Evolutionary conservation across 768 basidiomycete genomes (phyloP).

Genomic region (Podaxis sp.): DNA sequence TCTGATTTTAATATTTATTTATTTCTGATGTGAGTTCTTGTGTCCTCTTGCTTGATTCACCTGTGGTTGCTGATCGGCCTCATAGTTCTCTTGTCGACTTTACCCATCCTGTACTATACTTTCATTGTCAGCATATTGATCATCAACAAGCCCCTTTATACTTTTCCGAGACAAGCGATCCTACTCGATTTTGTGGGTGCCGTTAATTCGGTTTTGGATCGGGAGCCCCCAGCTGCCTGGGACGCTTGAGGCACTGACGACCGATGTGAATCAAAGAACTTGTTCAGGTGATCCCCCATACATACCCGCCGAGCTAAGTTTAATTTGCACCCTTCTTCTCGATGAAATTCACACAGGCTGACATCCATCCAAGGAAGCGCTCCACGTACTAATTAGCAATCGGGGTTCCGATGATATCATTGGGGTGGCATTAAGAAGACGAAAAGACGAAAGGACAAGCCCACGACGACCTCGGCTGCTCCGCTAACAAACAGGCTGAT

Average conservation of each 20-base stretch:
- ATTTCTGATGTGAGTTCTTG: constrained; percentile 2
- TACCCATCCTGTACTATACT: background rate
- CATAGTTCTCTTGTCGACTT: background rate
- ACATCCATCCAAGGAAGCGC: background rate
- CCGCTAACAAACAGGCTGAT: background rate
- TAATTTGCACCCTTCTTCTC: constrained; percentile 3
- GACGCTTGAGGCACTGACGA: background rate
- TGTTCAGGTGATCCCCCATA: background rate
- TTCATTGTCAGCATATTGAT: background rate
- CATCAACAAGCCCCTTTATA: background rate
- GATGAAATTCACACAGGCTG: background rate
- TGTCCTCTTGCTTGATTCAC: background rate
- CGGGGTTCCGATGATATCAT: background rate
- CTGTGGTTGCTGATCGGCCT: background rate
- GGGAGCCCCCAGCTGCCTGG: background rate
- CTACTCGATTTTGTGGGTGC: background rate
- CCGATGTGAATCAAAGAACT: background rate
- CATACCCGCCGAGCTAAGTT: background rate
- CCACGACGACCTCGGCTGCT: background rate
- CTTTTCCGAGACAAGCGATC: background rate
- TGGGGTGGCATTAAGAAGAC: background rate
- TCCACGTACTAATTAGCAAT: too few relatives aligned
- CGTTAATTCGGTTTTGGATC: background rate
- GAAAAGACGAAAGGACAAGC: background rate
- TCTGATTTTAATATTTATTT: constrained; percentile 31